Base-by-base conservation (phyloP, 768 basidiomycete species). In the Leccinum fibrillosum region DNA sequence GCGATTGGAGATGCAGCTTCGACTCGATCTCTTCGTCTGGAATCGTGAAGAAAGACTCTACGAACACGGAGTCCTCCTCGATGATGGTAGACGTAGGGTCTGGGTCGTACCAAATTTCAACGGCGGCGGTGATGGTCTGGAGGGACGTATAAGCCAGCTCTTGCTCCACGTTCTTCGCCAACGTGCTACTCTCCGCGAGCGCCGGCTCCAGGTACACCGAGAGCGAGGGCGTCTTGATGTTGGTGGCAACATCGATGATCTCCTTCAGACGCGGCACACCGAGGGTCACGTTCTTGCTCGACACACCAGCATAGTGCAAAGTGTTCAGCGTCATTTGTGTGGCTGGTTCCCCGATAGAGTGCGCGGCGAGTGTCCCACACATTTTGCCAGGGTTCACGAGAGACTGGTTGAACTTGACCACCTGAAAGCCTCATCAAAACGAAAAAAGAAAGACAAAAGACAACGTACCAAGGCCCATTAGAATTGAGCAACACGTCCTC, bases 261-360 rank as follows among this genome's bases (percentile, higher is more conserved):
- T 98, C 97, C 78, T 98, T 98, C 62, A 99, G 74, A 74, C 97
- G 95, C 2, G 97, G 96, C 2, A 99, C 97, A 87, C 97, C 97
- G 58, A 98, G 92, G 0, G 97, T 99, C 52, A 99, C 97, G 75
- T 97, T 98, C 78, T 98, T 98, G 69, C 91, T 94, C n/a, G 97
- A 96, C 25, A 99, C 97, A 88, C 97, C 97, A 60, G 97, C 97
- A 72, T 98, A 98, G 76, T 99, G 97, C 90, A 98, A 99, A 0
- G 96, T 98, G 74, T 99, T 99, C 58, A 99, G 75, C 6, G 97
- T 98, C 97, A 99, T 98, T 76, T 99, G 97, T 1, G 97, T 99
- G 5, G 97, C 97, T 0, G 97, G 97, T 78, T 98, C 97, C 74
- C 97, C 97, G 63, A 98, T 99, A 0, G 97, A 98, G 76, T 99